Conservation (phyloP, 2,329 filamentous ascomycete species). For the Bipolaris zeicola region DNA sequence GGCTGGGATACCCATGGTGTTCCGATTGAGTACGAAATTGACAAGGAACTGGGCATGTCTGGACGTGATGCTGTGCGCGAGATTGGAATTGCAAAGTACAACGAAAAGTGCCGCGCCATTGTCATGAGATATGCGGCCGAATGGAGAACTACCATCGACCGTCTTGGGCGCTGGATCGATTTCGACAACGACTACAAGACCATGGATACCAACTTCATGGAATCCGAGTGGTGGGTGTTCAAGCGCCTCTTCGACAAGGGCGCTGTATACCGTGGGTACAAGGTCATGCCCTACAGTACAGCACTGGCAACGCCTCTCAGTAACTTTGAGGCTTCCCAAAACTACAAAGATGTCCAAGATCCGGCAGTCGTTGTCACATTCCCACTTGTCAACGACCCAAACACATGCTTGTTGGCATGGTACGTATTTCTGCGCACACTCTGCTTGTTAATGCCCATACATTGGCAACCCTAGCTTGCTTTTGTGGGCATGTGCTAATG, state of each 20-base stretch:
- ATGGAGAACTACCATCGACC: conserved; percentile 86
- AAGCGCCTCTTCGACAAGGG: conserved; percentile 91
- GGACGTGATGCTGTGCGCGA: conserved; percentile 85
- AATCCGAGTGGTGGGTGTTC: conserved; percentile 96
- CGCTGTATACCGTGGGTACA: conserved; percentile 85
- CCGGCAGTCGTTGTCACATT: conserved; percentile 89
- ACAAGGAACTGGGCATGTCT: conserved; percentile 91
- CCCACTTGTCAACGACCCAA: conserved; percentile 76
- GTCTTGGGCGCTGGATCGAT: conserved; percentile 93
- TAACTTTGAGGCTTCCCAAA: conserved; percentile 93
- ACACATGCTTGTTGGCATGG: conserved; percentile 80
- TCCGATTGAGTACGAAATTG: conserved; percentile 95
- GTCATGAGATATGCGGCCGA: conserved; percentile 89
- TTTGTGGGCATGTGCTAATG: conserved; percentile 13
- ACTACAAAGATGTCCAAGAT: conserved; percentile 92
- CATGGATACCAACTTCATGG: conserved; percentile 96
- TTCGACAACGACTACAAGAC: conserved; percentile 99
- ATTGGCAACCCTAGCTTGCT: not conserved
- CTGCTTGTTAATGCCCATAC: not conserved
- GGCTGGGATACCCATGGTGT: conserved; percentile 96
- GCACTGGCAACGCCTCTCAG: conserved; percentile 86
- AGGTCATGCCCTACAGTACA: conserved; percentile 95
- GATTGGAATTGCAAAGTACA: conserved; percentile 87
- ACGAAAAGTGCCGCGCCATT: conserved; percentile 87
- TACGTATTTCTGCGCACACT: conserved; percentile 7